Evolutionary conservation across 345 rosid genomes (phyloP), one percentile per base, ranked within the genome.

Genomic region (Orychophragmus violaceus): DNA sequence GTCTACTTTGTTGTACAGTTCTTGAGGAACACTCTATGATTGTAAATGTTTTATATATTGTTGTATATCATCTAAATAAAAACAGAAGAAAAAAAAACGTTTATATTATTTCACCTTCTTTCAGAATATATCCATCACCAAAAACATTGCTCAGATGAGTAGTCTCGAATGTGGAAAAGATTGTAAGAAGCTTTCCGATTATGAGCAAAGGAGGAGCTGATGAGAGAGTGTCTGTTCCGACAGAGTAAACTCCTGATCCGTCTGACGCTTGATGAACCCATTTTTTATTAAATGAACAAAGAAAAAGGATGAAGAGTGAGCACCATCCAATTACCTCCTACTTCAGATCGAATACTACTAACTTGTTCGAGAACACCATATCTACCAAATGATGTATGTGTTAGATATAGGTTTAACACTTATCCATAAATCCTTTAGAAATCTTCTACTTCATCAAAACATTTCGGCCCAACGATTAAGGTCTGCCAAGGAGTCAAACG

Each of bases 1-100:
- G 41, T 89, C 64, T 93, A 89, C 68, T 79, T 89, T 76, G 87
- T 89, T 79, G 88, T 89, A 80, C 94, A 87, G 79, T 93, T 83
- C 79, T 64, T 92, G 72, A 89, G 74, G 81, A 79, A 83, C 77
- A 93, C 96, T 63, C 74, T 92, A 78, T 92, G 65, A 42, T 71
- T 46, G 21, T 54, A 68, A 65, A 29, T 65, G 45, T 50, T 22
- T 42, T 36, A 63, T 32, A 48, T 11, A 18, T 17, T 53, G 17
- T 37, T 16, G 27, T 55, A 55, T 63, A 62, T 55, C 45, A 64
- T 64, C 53, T 60, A 61, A 60, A 28, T 60, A 69, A 60, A 51
- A 28, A 16, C 24, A 5, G 33, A 69, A 35, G 28, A 52, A 59
- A 69, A 53, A 37, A 33, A 55, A 37, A 23, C 59, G 37, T 17